Percentiles rank a stretch among this genome's conserved stretches.
These are phyloP conservation scores for Stagonosporopsis cucurbitacearum DNA, from an alignment of 2,329 filamentous ascomycete species.

Conservation along the genomic window DNA sequence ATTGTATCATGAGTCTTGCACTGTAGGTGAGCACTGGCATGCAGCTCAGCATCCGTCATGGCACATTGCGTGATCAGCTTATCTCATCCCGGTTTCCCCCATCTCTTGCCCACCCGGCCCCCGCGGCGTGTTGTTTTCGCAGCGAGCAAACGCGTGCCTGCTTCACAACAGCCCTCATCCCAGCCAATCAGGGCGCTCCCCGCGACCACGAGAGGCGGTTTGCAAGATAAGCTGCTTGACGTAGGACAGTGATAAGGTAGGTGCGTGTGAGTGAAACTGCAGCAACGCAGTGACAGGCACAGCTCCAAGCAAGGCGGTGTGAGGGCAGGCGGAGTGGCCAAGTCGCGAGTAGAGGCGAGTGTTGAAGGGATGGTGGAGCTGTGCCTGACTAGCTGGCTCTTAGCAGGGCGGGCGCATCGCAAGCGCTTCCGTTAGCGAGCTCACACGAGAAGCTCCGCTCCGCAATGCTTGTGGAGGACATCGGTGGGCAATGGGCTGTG, in stretches of 20 bases:
- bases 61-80: constrained; percentile 23
- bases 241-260: constrained; percentile 16
- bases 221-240: constrained; percentile 14
- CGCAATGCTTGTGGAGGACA: background rate
- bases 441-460: constrained; percentile 4
- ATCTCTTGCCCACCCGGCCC: constrained; percentile 15
- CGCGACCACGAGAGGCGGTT: constrained; percentile 7
- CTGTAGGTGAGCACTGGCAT: constrained; percentile 10
- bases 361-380: constrained; percentile 17
- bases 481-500: background rate
- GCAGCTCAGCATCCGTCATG: constrained; percentile 28
- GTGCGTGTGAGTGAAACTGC: constrained; percentile 18
- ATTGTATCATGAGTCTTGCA: constrained; percentile 13
- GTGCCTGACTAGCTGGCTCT: constrained; percentile 11
- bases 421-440: constrained; percentile 19
- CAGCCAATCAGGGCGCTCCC: constrained; percentile 34
- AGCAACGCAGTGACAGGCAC: constrained; percentile 15
- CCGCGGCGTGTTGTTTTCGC: constrained; percentile 16
- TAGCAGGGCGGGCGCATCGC: background rate
- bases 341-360: constrained; percentile 2
- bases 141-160: constrained; percentile 24
- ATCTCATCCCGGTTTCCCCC: constrained; percentile 23
- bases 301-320: constrained; percentile 21
- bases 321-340: background rate
- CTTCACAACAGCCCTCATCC: constrained; percentile 24